phyloP scores from a whole-genome alignment of 2,329 filamentous ascomycete species.

The Aspergillus tanneri region DNA sequence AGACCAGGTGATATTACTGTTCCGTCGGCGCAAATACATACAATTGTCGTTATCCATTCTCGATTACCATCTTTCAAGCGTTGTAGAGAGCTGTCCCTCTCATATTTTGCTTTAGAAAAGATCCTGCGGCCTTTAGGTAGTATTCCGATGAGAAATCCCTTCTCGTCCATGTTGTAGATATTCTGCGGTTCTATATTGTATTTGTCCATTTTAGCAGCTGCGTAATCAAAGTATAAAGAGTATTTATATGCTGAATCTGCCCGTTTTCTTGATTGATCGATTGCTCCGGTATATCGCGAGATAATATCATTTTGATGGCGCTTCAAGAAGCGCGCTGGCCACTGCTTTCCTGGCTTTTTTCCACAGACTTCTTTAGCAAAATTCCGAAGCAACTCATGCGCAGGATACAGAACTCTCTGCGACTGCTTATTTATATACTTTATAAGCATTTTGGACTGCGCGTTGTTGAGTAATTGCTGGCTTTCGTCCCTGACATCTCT shows the following conservation, averaged over 20 bases:
- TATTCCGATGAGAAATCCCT: no score
- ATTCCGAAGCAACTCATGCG: neutral
- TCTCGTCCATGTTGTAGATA: no score
- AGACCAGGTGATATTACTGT: no score
- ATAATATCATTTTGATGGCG: neutral
- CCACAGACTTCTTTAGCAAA: neutral
- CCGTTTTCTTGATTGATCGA: neutral
- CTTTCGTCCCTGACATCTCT: no score
- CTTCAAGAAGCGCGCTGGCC: neutral
- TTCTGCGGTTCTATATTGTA: neutral
- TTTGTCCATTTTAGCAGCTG: neutral
- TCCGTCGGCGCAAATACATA: no score
- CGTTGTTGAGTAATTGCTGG: no score
- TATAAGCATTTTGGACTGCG: no score
- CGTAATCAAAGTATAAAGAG: neutral
- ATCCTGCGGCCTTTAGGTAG: no score
- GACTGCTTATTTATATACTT: no score
- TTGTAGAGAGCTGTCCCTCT: conserved; percentile 9
- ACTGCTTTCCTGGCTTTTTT: neutral
- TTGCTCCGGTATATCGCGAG: neutral
- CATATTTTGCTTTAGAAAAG: conserved; percentile 8
- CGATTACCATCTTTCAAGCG: conserved; percentile 19
- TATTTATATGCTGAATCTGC: neutral
- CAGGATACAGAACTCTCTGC: no score
- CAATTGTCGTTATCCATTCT: no score